These are phyloP conservation scores for Escallonia rubra DNA, from an alignment of 129 eudicot genomes.

Conservation along the genomic window DNA sequence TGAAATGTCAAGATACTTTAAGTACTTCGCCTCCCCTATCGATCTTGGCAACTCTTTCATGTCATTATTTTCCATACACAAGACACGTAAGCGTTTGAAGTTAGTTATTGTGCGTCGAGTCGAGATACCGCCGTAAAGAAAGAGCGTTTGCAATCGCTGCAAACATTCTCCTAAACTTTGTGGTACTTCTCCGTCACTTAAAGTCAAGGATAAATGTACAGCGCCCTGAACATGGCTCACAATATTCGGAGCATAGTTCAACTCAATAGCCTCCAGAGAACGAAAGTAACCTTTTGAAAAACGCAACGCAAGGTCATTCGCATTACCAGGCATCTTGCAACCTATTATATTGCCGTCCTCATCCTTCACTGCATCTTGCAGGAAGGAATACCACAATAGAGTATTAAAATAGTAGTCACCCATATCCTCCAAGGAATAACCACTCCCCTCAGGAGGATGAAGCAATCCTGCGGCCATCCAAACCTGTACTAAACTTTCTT, in stretches of 20 bases:
- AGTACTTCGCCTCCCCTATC: conserved; percentile 4
- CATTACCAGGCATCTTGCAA: conserved; percentile 26
- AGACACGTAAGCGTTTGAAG: not conserved
- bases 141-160: not conserved
- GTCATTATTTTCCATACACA: not conserved
- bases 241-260: no score
- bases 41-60: conserved; percentile 4
- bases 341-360: not conserved
- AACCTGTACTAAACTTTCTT: not conserved
- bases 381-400: no score
- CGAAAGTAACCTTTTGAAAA: conserved; percentile 1
- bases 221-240: not conserved
- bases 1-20: conserved; percentile 25
- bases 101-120: no score
- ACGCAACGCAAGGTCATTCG: conserved; percentile 15
- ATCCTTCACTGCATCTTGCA: not conserved
- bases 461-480: not conserved
- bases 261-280: not conserved
- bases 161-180: not conserved
- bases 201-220: no score
- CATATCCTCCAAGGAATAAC: no score
- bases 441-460: not conserved
- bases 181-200: no score
- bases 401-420: no score
- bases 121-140: not conserved